These are phyloP conservation scores for Melastoma candidum DNA, from an alignment of 441 rosid genomes.

Conservation along the genomic window DNA sequence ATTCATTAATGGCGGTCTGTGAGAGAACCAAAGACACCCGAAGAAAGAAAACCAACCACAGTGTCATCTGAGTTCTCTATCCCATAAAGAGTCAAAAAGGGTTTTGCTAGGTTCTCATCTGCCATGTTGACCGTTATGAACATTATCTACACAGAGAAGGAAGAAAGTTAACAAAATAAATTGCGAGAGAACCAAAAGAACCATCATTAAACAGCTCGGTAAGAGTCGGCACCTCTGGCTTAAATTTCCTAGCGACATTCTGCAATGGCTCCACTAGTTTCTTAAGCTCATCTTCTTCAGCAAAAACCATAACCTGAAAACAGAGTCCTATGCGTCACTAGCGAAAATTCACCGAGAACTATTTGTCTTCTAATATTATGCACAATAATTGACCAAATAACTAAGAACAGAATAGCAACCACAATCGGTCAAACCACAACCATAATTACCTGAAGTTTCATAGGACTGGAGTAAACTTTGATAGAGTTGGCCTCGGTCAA, in stretches of 20 bases:
- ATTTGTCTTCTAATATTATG: too few relatives aligned
- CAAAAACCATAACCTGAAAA: slow-evolving; percentile 64
- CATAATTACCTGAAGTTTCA: slow-evolving; percentile 63
- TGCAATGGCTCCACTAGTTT: slow-evolving; percentile 51
- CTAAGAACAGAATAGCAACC: too few relatives aligned
- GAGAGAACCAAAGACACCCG: slow-evolving; percentile 1
- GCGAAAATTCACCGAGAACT: too few relatives aligned
- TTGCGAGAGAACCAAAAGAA: neutral
- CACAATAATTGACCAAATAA: too few relatives aligned
- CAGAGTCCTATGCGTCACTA: slow-evolving; percentile 1
- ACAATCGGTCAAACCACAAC: neutral
- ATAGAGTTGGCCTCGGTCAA: slow-evolving; percentile 60
- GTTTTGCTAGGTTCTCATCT: slow-evolving; percentile 79
- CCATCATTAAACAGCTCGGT: slow-evolving; percentile 1
- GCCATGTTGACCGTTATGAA: slow-evolving; percentile 48
- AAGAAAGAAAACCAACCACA: slow-evolving; percentile 41
- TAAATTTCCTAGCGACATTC: slow-evolving; percentile 76
- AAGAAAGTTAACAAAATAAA: slow-evolving; percentile 14
- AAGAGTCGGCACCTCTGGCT: slow-evolving; percentile 35
- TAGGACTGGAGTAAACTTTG: slow-evolving; percentile 64
- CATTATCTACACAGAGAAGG: slow-evolving; percentile 50
- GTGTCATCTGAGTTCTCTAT: slow-evolving; percentile 60
- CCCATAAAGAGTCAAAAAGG: slow-evolving; percentile 77
- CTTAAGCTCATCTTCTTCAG: slow-evolving; percentile 44
- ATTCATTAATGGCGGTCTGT: slow-evolving; percentile 3